A percentile compares a stretch with the other conserved stretches of the same genome.
Conservation (phyloP, 2,329 filamentous ascomycete species). For the Phyllosticta citriasiana region DNA sequence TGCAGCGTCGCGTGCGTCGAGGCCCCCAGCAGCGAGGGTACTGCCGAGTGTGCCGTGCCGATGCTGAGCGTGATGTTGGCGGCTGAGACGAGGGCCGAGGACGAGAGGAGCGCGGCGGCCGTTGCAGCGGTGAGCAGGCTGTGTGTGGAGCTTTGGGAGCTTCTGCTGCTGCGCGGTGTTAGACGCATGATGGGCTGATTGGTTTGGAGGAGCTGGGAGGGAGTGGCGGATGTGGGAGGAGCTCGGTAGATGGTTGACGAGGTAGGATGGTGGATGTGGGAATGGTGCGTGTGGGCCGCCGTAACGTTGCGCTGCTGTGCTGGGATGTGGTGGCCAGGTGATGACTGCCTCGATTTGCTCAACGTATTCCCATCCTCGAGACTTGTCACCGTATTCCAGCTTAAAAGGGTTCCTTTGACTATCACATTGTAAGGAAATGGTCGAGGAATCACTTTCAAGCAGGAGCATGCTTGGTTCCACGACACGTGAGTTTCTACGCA, state of each 20-base stretch:
- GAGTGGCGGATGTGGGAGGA: background rate
- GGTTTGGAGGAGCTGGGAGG: background rate
- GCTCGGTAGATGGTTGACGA: background rate
- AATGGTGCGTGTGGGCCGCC: background rate
- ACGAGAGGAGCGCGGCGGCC: background rate
- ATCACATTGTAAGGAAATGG: too few species aligned
- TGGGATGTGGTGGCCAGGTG: background rate
- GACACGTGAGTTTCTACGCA: too few species aligned
- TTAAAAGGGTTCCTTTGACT: too few species aligned
- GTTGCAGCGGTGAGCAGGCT: background rate
- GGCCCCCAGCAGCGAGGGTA: constrained; percentile 5
- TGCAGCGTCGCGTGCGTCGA: constrained; percentile 59
- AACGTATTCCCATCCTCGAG: too few species aligned
- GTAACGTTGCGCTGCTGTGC: background rate
- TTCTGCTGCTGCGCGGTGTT: background rate
- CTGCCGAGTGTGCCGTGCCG: constrained; percentile 13
- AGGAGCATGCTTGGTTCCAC: too few species aligned
- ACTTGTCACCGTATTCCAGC: too few species aligned
- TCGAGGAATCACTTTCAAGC: too few species aligned
- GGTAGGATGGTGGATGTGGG: constrained; percentile 4
- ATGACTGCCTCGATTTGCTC: background rate
- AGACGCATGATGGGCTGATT: background rate
- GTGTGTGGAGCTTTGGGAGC: background rate
- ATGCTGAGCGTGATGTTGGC: constrained; percentile 5
- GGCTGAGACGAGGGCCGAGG: background rate